phyloP scores from a whole-genome alignment of 495 filamentous ascomycete genomes.

The Aspergillus campestris region DNA sequence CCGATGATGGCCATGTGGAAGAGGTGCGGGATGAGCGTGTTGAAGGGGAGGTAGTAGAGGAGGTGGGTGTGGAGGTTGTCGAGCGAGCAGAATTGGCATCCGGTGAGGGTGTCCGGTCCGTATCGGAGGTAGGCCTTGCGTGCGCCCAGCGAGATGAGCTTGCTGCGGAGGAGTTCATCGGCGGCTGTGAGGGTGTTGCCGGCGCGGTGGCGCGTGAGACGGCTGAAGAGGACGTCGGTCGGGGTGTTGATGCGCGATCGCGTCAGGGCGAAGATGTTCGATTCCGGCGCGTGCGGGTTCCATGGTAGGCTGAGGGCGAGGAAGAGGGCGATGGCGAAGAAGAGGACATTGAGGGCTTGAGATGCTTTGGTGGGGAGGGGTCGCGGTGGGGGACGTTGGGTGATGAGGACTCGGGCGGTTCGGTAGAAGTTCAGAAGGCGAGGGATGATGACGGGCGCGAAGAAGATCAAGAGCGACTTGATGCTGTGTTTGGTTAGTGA shows the following conservation, averaged over 20 bases:
- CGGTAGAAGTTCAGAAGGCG: constrained; percentile 65
- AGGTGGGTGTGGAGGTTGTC: constrained; percentile 66
- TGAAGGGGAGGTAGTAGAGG: constrained; percentile 66
- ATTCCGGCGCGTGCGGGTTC: constrained; percentile 44
- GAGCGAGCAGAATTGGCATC: constrained; percentile 75
- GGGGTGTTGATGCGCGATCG: constrained; percentile 76
- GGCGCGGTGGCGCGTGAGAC: constrained; percentile 55
- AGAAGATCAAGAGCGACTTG: constrained; percentile 73
- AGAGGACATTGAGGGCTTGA: constrained; percentile 54
- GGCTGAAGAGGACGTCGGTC: constrained; percentile 75
- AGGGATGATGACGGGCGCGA: constrained; percentile 77
- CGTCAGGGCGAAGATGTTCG: constrained; percentile 75
- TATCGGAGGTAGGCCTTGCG: constrained; percentile 75
- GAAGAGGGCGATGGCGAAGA: constrained; percentile 45
- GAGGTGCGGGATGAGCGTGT: constrained; percentile 67
- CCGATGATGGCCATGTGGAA: constrained; percentile 63
- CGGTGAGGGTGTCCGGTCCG: constrained; percentile 61
- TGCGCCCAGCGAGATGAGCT: constrained; percentile 60
- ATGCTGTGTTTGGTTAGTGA: constrained; percentile 36
- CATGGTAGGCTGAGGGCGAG: constrained; percentile 62
- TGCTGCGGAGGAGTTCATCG: constrained; percentile 43
- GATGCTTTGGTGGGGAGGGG: constrained; percentile 30
- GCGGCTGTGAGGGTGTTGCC: constrained; percentile 37
- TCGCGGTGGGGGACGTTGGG: constrained; percentile 46
- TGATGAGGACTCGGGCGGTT: constrained; percentile 48